A percentile compares a stretch with the other conserved stretches of the same genome.
Conservation (phyloP, 768 basidiomycete species). For the Panus rudis region DNA sequence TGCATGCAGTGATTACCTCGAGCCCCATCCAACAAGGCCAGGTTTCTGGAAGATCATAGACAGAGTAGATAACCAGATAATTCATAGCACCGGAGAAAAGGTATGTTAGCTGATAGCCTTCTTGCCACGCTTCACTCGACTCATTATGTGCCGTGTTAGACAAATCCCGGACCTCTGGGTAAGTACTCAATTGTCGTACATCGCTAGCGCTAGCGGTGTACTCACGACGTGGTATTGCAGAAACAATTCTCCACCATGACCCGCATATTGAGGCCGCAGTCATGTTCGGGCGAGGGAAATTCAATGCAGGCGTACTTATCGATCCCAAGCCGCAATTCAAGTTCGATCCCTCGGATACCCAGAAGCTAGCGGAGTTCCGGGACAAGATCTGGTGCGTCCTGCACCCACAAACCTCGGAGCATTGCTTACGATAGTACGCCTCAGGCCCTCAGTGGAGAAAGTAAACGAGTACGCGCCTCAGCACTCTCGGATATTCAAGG, state of each 20-base stretch:
- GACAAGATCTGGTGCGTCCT: constrained; percentile 16
- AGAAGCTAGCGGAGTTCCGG: constrained; percentile 18
- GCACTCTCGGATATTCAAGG: constrained; percentile 41
- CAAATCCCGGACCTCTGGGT: constrained; percentile 27
- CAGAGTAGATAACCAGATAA: constrained; percentile 40
- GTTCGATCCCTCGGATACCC: constrained; percentile 19
- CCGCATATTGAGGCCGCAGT: constrained; percentile 22
- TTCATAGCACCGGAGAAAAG: constrained; percentile 27
- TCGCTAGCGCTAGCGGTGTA: constrained; percentile 1
- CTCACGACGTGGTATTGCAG: constrained; percentile 22
- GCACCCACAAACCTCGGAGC: not conserved
- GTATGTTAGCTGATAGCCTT: constrained; percentile 1
- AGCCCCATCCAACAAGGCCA: constrained; percentile 33
- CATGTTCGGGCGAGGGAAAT: constrained; percentile 29
- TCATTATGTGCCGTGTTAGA: too few species aligned
- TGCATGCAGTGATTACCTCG: constrained; percentile 33
- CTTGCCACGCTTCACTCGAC: not conserved
- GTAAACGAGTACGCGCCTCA: constrained; percentile 36
- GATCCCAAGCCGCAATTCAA: constrained; percentile 20
- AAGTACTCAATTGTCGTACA: not conserved
- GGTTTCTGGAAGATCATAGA: constrained; percentile 33
- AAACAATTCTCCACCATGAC: constrained; percentile 28
- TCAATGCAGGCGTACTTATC: constrained; percentile 26
- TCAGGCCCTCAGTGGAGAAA: constrained; percentile 34
- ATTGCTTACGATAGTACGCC: not conserved